Evolutionary conservation across 768 basidiomycete genomes (phyloP), one percentile per base, ranked within the genome.

Genomic region (Trametes elegans): DNA sequence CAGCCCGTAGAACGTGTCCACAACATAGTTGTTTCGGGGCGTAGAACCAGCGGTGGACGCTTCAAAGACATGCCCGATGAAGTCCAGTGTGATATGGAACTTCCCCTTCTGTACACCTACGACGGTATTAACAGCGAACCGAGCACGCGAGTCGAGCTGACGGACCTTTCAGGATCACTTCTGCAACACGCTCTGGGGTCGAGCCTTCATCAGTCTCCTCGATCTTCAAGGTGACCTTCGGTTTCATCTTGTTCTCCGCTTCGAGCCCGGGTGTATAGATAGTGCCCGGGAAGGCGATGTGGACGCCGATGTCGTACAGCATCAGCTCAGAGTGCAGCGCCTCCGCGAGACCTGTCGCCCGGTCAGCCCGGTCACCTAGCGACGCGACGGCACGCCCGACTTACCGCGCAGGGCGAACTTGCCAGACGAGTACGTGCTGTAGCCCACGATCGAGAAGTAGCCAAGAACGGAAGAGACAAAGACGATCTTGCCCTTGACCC

Each of bases 351-450:
- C 88, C 92, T 93, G 64, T 7, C 9, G 14, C 31, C 10, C 2
- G 34, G n/a, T 29, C 19, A 23, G 35, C 35, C 19, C 28, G 9
- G 16, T 19, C 9, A 21, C n/a, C 10, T 5, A 31, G 35, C 8
- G 11, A 13, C 28, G 36, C 16, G 19, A 18, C 21, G 14, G 24
- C 3, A 19, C 10, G 7, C 10, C 36, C 14, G 16, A 58, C 71
- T 38, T 60, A 92, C 93, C 93, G 71, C 91, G 74, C 6, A 96
- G 67, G 7, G 94, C 94, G 62, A 89, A 87, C 66, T 96, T 96
- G 9, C 83, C 87, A 0, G 93, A 90, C 0, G 88, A 75, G 69
- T 96, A 96, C 1, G 83, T 80, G 1, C 86, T 76, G 62, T 85
- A 96, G 0, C 94, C 93, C 3, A 88, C 71, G 50, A 93, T 81